These are phyloP conservation scores for Coemansia javaensis DNA, from an alignment of 192 early-diverging fungal genomes.

Conservation along the genomic window DNA sequence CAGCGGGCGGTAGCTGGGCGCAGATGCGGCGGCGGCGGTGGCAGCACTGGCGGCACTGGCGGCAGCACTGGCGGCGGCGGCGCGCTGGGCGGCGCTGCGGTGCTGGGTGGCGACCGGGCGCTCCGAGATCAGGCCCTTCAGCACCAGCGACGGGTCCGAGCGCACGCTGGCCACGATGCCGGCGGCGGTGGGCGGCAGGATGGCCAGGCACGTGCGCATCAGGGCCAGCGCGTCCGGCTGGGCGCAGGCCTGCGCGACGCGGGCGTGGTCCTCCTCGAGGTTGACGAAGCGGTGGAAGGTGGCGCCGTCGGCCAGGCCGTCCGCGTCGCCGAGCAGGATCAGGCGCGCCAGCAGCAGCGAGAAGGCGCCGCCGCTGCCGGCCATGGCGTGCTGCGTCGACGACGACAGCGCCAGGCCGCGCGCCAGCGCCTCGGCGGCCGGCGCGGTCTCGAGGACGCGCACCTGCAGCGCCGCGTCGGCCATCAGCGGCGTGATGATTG, in stretches of 20 bases:
- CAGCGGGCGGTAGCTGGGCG: constrained; percentile 34
- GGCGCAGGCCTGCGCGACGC: constrained; percentile 42
- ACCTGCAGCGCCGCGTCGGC: constrained; percentile 49
- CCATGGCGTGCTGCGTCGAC: constrained; percentile 47
- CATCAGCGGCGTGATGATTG: constrained; percentile 52
- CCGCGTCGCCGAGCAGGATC: constrained; percentile 50
- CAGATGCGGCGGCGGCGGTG: constrained; percentile 15
- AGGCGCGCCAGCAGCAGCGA: constrained; percentile 68
- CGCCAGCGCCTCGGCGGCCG: constrained; percentile 50
- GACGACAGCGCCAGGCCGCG: constrained; percentile 54
- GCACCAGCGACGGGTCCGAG: constrained; percentile 40
- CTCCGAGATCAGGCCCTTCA: constrained; percentile 50
- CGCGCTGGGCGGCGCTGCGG: constrained; percentile 7
- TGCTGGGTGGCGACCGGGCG: constrained; percentile 25
- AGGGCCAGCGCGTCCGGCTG: constrained; percentile 55
- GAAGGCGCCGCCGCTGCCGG: constrained; percentile 41
- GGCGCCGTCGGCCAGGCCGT: constrained; percentile 26
- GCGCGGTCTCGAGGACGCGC: constrained; percentile 31
- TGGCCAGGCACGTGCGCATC: constrained; percentile 60
- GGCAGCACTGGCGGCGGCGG: background rate
- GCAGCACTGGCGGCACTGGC: constrained; percentile 2
- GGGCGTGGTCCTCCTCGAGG: constrained; percentile 68
- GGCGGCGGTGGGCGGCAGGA: constrained; percentile 65
- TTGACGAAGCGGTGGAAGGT: constrained; percentile 73
- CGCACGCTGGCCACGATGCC: constrained; percentile 69